A percentile compares a stretch with the other conserved stretches of the same genome.
Conservation (phyloP, 1,139 yeast species). For the Kluyveromyces sp. region DNA sequence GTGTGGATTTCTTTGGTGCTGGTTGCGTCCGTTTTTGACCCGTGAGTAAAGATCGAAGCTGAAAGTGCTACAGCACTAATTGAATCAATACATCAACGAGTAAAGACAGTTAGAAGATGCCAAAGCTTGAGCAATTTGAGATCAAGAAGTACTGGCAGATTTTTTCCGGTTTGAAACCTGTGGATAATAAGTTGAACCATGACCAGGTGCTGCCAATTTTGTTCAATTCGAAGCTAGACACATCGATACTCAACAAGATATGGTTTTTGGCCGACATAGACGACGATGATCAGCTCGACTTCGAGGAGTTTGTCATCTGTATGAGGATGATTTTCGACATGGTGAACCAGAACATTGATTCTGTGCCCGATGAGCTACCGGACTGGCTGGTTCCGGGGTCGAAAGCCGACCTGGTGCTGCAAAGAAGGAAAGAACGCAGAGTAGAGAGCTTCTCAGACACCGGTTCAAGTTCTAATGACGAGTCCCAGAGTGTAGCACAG, state of each 20-base stretch:
- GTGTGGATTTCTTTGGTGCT: not conserved
- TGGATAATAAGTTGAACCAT: slow-evolving; percentile 69
- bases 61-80: not conserved
- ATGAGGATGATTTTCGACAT: slow-evolving; percentile 91
- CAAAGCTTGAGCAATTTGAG: slow-evolving; percentile 84
- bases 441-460: not conserved
- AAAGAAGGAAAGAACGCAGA: slow-evolving; percentile 43
- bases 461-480: not conserved
- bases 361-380: slow-evolving; percentile 69
- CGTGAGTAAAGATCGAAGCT: not conserved
- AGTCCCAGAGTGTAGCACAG: not conserved
- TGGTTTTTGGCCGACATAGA: slow-evolving; percentile 96
- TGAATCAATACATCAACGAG: no score
- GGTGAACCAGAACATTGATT: slow-evolving; percentile 63
- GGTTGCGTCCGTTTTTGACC: not conserved
- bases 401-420: slow-evolving; percentile 65
- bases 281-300: slow-evolving; percentile 82
- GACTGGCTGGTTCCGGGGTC: slow-evolving; percentile 89
- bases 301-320: slow-evolving; percentile 95
- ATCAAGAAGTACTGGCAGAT: slow-evolving; percentile 96
- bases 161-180: slow-evolving; percentile 81
- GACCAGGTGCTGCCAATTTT: slow-evolving; percentile 81
- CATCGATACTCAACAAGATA: slow-evolving; percentile 65
- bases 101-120: slow-evolving; percentile 22
- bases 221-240: slow-evolving; percentile 78